Conservation (phyloP, 1,284 basidiomycete genomes). For the Apiotrichum veenhuisii region DNA sequence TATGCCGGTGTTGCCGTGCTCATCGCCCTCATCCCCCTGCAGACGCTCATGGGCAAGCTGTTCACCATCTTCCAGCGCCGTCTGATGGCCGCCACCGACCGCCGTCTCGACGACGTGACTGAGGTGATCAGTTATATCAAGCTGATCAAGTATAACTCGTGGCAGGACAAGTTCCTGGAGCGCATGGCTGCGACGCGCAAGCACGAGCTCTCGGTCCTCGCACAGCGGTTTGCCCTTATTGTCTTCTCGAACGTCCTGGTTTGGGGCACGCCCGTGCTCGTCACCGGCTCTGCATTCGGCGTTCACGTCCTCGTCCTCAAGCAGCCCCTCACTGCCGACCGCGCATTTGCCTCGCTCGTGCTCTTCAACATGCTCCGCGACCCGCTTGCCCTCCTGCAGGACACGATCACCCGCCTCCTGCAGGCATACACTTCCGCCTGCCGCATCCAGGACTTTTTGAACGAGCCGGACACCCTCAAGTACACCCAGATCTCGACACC, state of each 20-base stretch:
- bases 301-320: constrained; percentile 44
- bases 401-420: constrained; percentile 51
- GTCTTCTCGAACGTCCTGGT: constrained; percentile 48
- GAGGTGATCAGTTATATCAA: constrained; percentile 57
- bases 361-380: constrained; percentile 55
- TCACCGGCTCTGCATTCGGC: constrained; percentile 53
- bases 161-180: constrained; percentile 52
- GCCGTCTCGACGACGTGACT: constrained; percentile 54
- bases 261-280: constrained; percentile 52
- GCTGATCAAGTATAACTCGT: constrained; percentile 54
- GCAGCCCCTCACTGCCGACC: constrained; percentile 39
- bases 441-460: constrained; percentile 52
- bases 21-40: constrained; percentile 48
- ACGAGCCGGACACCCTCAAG: constrained; percentile 57
- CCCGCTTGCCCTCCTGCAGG: constrained; percentile 38
- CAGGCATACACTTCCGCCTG: constrained; percentile 50
- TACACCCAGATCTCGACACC: constrained; percentile 52
- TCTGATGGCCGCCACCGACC: constrained; percentile 55
- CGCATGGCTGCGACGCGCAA: constrained; percentile 52
- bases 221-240: constrained; percentile 49
- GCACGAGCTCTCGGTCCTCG: constrained; percentile 52
- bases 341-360: constrained; percentile 53
- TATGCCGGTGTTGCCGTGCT: constrained; percentile 51
- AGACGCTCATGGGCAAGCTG: constrained; percentile 47
- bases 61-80: constrained; percentile 52